A percentile compares a stretch with the other conserved stretches of the same genome.
phyloP scores from a whole-genome alignment of 1,139 yeast species.

The Martiniozyma asiatica region DNA sequence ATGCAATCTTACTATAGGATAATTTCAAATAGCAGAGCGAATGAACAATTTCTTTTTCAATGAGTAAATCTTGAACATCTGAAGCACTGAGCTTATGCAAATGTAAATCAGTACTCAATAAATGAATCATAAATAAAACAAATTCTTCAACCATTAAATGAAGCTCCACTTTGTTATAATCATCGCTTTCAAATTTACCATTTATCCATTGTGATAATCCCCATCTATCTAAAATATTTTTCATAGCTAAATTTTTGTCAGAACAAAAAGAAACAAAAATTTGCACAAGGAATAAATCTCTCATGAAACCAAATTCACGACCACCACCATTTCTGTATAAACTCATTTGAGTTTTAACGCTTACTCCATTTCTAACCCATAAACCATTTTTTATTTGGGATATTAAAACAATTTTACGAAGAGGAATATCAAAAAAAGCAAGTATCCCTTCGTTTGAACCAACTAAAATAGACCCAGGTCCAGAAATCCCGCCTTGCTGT shows the following conservation, averaged over 20 bases:
- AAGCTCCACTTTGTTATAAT: constrained; percentile 28
- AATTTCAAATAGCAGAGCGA: constrained; percentile 63
- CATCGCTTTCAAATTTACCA: constrained; percentile 28
- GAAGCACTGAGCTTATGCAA: constrained; percentile 39
- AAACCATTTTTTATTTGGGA: constrained; percentile 47
- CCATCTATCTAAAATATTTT: constrained; percentile 62
- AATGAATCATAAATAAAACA: constrained; percentile 52
- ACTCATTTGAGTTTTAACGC: constrained; percentile 67
- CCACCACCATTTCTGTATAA: constrained; percentile 74
- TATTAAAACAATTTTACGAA: constrained; percentile 52
- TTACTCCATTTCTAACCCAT: constrained; percentile 59
- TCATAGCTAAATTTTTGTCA: constrained; percentile 46
- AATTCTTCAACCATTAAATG: constrained; percentile 70
- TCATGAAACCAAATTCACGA: constrained; percentile 68
- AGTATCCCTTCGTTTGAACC: constrained; percentile 16
- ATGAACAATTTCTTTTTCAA: constrained; percentile 66
- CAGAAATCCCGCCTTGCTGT: constrained; percentile 5
- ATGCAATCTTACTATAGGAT: constrained; percentile 58
- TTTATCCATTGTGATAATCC: constrained; percentile 38
- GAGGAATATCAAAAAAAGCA: constrained; percentile 57
- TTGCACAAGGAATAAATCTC: constrained; percentile 69
- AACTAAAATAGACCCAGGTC: not conserved
- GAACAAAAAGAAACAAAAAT: constrained; percentile 41
- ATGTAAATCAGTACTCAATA: constrained; percentile 58
- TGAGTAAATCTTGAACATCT: constrained; percentile 39